A percentile compares a stretch with the other conserved stretches of the same genome.
phyloP scores from a whole-genome alignment of 306 rosid genomes.

The Cucumis hystrix region DNA sequence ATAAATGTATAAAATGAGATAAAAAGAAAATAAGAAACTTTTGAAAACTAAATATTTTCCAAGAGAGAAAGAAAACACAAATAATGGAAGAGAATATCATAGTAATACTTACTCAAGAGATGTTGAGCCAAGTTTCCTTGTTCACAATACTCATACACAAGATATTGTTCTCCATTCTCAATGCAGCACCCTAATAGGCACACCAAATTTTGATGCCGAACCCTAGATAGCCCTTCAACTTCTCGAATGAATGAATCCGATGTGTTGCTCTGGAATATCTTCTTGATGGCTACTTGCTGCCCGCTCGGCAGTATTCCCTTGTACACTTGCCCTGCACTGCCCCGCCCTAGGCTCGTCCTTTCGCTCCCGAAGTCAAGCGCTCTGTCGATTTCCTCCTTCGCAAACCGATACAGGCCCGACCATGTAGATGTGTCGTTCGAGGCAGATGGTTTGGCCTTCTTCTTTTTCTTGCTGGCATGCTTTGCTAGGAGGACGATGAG shows the following conservation, averaged over 20 bases:
- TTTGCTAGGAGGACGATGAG: constrained; percentile 26
- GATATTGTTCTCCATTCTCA: constrained; percentile 48
- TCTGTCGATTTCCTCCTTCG: constrained; percentile 54
- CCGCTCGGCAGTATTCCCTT: constrained; percentile 83
- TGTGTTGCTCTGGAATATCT: constrained; percentile 35
- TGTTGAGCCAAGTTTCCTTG: constrained; percentile 72
- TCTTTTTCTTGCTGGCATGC: constrained; percentile 33
- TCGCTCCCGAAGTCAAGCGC: constrained; percentile 36
- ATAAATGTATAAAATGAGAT: too few relatives aligned
- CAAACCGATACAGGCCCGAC: constrained; percentile 66
- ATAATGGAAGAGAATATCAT: background rate
- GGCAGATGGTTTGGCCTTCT: constrained; percentile 9
- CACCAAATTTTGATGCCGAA: constrained; percentile 73
- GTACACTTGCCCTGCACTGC: constrained; percentile 72
- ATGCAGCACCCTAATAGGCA: constrained; percentile 64
- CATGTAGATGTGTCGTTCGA: constrained; percentile 24
- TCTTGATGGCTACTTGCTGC: constrained; percentile 72
- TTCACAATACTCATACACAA: constrained; percentile 70
- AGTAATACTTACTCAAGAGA: constrained; percentile 41
- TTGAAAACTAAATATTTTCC: too few relatives aligned
- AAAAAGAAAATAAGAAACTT: too few relatives aligned
- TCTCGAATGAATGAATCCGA: constrained; percentile 55
- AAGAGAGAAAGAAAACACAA: background rate
- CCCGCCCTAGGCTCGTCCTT: constrained; percentile 48
- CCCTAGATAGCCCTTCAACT: constrained; percentile 57